Evolutionary conservation across 805 yeast species (phyloP).

Genomic region (Kuraishia ogatae): DNA sequence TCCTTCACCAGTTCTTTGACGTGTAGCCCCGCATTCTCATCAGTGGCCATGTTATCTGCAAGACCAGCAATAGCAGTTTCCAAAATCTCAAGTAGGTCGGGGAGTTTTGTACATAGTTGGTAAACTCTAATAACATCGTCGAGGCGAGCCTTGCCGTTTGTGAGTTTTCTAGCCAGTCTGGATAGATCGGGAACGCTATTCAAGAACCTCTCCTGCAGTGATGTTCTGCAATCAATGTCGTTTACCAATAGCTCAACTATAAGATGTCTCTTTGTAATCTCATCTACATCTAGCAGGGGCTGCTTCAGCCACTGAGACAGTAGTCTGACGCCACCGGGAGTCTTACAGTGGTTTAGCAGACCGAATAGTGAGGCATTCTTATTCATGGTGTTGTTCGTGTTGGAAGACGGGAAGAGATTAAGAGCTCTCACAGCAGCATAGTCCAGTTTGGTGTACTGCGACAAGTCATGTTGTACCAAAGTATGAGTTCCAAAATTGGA

Average conservation of each 20-base stretch:
- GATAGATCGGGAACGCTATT: constrained; percentile 76
- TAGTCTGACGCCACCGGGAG: constrained; percentile 81
- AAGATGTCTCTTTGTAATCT: constrained; percentile 59
- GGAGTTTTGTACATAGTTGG: constrained; percentile 65
- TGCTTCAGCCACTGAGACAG: constrained; percentile 94
- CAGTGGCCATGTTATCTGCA: constrained; percentile 17
- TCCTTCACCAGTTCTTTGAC: constrained; percentile 28
- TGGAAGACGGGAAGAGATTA: constrained; percentile 65
- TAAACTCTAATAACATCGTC: constrained; percentile 89
- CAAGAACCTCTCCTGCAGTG: constrained; percentile 58
- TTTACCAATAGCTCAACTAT: constrained; percentile 70
- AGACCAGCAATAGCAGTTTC: constrained; percentile 26
- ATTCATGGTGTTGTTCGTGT: constrained; percentile 35
- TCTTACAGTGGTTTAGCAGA: constrained; percentile 78
- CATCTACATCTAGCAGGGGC: constrained; percentile 63
- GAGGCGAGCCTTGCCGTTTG: constrained; percentile 40
- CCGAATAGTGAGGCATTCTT: constrained; percentile 59
- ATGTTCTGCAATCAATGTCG: constrained; percentile 57
- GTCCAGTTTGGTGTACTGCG: constrained; percentile 85
- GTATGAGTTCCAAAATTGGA: constrained; percentile 44
- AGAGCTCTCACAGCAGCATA: constrained; percentile 84
- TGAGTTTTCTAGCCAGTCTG: constrained; percentile 61
- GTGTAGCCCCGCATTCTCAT: constrained; percentile 11
- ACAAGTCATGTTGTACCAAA: constrained; percentile 59
- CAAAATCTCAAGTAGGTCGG: constrained; percentile 54